Conservation (phyloP, 805 yeast species). For the Saccharomycopsis fodiens region DNA sequence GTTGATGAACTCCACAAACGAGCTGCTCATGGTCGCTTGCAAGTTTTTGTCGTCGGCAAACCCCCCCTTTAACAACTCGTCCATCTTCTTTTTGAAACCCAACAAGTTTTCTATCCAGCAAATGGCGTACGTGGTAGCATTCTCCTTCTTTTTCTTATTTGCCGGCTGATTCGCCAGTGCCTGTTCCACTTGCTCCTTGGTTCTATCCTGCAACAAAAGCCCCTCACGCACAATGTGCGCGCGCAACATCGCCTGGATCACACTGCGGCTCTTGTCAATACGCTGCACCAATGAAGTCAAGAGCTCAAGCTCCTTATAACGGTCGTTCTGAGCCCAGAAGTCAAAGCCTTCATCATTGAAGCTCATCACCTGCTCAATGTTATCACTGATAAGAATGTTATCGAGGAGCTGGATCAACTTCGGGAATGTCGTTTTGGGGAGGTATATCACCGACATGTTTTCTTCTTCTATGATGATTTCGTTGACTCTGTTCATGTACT, state of each 20-base stretch:
- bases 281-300: slow-evolving; percentile 44
- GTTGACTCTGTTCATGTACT: slow-evolving; percentile 44
- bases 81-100: slow-evolving; percentile 43
- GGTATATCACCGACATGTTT: slow-evolving; percentile 42
- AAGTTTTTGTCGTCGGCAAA: slow-evolving; percentile 43
- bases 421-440: slow-evolving; percentile 47
- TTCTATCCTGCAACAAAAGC: slow-evolving; percentile 26
- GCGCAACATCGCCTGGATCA: slow-evolving; percentile 41
- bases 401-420: slow-evolving; percentile 51
- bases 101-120: slow-evolving; percentile 61
- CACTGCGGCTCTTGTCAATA: slow-evolving; percentile 45
- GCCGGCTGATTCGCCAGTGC: slow-evolving; percentile 19
- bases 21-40: slow-evolving; percentile 48
- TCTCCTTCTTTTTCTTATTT: slow-evolving; percentile 26
- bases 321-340: slow-evolving; percentile 45
- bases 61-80: slow-evolving; percentile 37
- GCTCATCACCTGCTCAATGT: slow-evolving; percentile 47
- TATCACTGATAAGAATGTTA: slow-evolving; percentile 47
- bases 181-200: slow-evolving; percentile 20
- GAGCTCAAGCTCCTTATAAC: slow-evolving; percentile 36
- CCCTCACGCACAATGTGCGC: slow-evolving; percentile 44
- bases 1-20: slow-evolving; percentile 58
- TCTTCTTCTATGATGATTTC: slow-evolving; percentile 58
- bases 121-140: slow-evolving; percentile 47
- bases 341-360: slow-evolving; percentile 49